These are phyloP conservation scores for Crucihimalaya himalaica DNA, from an alignment of 345 rosid genomes.

Conservation along the genomic window DNA sequence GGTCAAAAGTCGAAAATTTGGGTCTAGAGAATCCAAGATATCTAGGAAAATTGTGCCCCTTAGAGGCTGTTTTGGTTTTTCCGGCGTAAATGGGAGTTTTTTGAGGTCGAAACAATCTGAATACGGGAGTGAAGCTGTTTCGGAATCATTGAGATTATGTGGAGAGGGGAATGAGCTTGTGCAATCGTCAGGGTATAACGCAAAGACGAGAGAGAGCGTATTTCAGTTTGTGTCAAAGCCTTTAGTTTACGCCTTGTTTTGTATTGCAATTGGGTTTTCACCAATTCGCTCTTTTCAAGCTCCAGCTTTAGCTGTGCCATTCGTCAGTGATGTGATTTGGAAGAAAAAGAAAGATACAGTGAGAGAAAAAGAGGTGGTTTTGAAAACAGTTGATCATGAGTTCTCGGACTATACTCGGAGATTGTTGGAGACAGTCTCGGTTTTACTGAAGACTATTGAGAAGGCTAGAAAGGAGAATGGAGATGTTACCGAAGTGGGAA, in stretches of 20 bases:
- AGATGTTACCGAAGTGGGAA: constrained; percentile 42
- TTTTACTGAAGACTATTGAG: constrained; percentile 55
- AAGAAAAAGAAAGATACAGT: constrained; percentile 39
- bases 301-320: constrained; percentile 58
- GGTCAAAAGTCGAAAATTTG: constrained; percentile 32
- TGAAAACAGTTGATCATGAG: constrained; percentile 50
- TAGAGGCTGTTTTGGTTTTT: constrained; percentile 32
- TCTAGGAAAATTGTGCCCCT: constrained; percentile 27
- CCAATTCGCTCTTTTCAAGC: constrained; percentile 50
- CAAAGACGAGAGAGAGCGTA: constrained; percentile 34
- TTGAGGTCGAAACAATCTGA: constrained; percentile 26
- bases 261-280: constrained; percentile 64
- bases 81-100: constrained; percentile 35
- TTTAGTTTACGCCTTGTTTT: constrained; percentile 55
- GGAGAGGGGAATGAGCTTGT: constrained; percentile 28
- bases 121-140: constrained; percentile 1
- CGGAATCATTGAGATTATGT: constrained; percentile 25
- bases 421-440: constrained; percentile 63
- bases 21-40: constrained; percentile 18
- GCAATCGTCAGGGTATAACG: constrained; percentile 29
- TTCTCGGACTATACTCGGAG: constrained; percentile 56
- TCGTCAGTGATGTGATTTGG: constrained; percentile 44
- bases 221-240: constrained; percentile 47
- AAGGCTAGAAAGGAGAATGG: constrained; percentile 62
- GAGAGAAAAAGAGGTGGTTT: constrained; percentile 44